Percentiles rank a stretch among this genome's conserved stretches.
phyloP scores from a whole-genome alignment of 1,139 yeast species.

The Zhuliangozyma parablackwelliae region DNA sequence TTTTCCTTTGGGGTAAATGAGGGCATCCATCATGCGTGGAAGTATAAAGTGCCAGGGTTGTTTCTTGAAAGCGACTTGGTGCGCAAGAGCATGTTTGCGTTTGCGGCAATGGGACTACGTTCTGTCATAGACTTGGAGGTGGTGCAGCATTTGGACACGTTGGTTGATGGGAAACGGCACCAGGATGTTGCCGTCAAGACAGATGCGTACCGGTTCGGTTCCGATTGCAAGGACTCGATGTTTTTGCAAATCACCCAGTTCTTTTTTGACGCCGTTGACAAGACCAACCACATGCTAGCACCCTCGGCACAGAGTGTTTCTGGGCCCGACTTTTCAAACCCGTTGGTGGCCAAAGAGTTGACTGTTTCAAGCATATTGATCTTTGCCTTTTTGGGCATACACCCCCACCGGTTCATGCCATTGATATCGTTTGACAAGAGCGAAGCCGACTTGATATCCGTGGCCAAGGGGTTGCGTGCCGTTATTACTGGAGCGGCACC shows the following conservation, averaged over 20 bases:
- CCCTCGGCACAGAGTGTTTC: background rate
- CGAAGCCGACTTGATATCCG: slow-evolving; percentile 17
- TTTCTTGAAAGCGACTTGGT: slow-evolving; percentile 20
- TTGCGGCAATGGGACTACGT: slow-evolving; percentile 14
- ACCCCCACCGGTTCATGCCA: slow-evolving; percentile 28
- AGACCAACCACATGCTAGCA: slow-evolving; percentile 3
- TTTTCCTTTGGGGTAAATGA: slow-evolving; percentile 15
- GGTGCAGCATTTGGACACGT: background rate
- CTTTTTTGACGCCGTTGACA: slow-evolving; percentile 16
- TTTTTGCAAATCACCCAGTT: slow-evolving; percentile 18
- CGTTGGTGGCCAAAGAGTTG: slow-evolving; percentile 17
- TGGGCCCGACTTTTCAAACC: slow-evolving; percentile 3
- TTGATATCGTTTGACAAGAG: slow-evolving; percentile 18
- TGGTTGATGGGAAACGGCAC: background rate
- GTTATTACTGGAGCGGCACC: slow-evolving; percentile 13
- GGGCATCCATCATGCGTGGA: slow-evolving; percentile 24
- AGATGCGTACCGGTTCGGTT: background rate
- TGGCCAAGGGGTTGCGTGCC: slow-evolving; percentile 16
- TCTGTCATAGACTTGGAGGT: slow-evolving; percentile 5
- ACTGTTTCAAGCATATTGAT: slow-evolving; percentile 20
- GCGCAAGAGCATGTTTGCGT: slow-evolving; percentile 20
- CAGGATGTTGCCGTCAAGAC: background rate
- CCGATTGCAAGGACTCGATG: slow-evolving; percentile 4
- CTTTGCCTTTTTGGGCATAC: slow-evolving; percentile 26
- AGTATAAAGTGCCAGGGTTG: slow-evolving; percentile 20